Base-by-base conservation (phyloP, 1,139 yeast genomes). In the Geotrichum australiense region DNA sequence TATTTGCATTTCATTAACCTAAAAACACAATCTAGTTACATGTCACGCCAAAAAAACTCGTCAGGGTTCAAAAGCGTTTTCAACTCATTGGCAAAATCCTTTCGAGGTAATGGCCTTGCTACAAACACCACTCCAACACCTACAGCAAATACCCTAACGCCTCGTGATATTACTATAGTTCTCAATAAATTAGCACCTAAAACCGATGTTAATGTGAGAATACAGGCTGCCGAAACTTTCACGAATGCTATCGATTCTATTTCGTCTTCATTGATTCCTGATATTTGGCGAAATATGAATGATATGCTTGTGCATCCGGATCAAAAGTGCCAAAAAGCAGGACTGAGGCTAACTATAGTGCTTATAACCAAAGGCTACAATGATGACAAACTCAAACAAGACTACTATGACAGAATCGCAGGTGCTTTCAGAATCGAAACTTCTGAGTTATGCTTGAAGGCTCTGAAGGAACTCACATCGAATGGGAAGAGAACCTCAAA, bases 241-340 rank as follows among this genome's bases (percentile, higher is more conserved):
- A 64, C 73, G 3, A 71, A 70, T 3, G 67, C 76, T 1, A 59
- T 83, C 3, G 69, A 70, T 33, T 71, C 70, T 35, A 70, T 70
- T 41, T 66, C 79, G 6, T 69, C 78, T 2, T 69, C 80, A 0
- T 73, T 81, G 1, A 68, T 82, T 5, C 79, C 82, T 0, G 89
- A 82, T 51, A 70, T 84, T 3, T 85, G 96, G 96, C 76, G 78
- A 55, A 63, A 76, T 45, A 80, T 80, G 0, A 64, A 76, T 49
- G 77, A 73, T 45, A 63, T 81, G 59, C 69, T 82, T 37, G 66
- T 68, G 7, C 58, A 66, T 0, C 62, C 62, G 11, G 59, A 67
- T 8, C 62, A 68, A 3, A 53, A 66, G 2, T 5, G 14, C 11
- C 35, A 31, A n/a, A 31, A 10, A 6, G 6, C 6, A 5, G 24